Percentiles rank a stretch among this genome's conserved stretches.
Evolutionary conservation across 2,329 filamentous ascomycete species (phyloP).

Genomic region (Eutypa lata): DNA sequence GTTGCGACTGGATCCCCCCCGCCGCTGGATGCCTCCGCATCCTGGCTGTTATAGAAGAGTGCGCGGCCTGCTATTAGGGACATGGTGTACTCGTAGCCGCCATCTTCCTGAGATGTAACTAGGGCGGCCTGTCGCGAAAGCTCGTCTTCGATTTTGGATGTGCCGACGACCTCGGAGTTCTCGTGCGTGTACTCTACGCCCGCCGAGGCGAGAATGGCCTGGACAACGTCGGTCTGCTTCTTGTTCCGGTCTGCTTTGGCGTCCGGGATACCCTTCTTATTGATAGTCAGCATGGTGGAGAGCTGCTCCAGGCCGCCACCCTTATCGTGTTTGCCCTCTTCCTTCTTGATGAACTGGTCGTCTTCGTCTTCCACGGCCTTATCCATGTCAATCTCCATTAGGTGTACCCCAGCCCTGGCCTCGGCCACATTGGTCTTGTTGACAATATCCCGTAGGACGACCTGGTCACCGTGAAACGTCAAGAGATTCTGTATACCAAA

Average conservation of each 20-base stretch:
- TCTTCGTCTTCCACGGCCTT: conserved; percentile 55
- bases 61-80: conserved; percentile 39
- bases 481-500: conserved; percentile 90
- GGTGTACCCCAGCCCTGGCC: conserved; percentile 76
- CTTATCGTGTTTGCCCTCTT: conserved; percentile 49
- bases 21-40: conserved; percentile 24
- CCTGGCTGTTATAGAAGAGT: conserved; percentile 55
- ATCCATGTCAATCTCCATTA: conserved; percentile 73
- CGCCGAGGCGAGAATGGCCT: conserved; percentile 82
- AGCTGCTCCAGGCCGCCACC: conserved; percentile 72
- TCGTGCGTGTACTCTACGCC: conserved; percentile 96
- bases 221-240: conserved; percentile 66
- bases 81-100: conserved; percentile 31
- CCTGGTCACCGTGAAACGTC: conserved; percentile 72
- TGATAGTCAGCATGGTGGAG: conserved; percentile 54
- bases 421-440: conserved; percentile 98
- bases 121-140: conserved; percentile 75
- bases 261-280: conserved; percentile 37
- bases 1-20: conserved; percentile 2
- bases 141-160: conserved; percentile 84
- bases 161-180: conserved; percentile 91
- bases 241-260: conserved; percentile 33
- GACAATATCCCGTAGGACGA: conserved; percentile 89
- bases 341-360: conserved; percentile 41
- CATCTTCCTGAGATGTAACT: conserved; percentile 40